Evolutionary conservation across 2,329 filamentous ascomycete species (phyloP).

Genomic region (Sporothrix phasma): DNA sequence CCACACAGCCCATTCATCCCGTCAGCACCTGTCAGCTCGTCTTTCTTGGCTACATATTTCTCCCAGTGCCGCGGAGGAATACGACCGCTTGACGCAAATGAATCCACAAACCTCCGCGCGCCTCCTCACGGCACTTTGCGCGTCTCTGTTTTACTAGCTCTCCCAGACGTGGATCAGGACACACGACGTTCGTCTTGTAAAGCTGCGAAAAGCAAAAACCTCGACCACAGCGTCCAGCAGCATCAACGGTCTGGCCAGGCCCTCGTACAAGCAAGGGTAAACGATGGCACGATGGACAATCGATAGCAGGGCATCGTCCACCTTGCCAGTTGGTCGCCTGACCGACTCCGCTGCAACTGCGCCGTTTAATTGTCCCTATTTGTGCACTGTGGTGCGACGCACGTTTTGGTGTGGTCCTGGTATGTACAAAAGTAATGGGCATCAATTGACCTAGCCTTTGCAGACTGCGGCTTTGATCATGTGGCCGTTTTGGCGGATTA

Average conservation of each 20-base stretch:
- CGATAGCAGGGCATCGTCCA: background rate
- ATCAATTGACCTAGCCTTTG: background rate
- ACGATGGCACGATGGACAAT: no score
- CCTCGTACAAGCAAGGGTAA: no score
- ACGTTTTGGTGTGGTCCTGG: background rate
- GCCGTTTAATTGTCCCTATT: background rate
- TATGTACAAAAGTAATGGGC: no score
- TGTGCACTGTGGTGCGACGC: background rate
- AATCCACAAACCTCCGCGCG: background rate
- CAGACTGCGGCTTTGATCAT: constrained; percentile 3
- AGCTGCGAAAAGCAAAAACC: no score
- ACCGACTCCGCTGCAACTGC: background rate
- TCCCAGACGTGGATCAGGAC: no score
- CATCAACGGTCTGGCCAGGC: background rate
- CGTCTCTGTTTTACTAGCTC: no score
- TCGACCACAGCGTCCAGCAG: no score
- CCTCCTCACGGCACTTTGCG: no score
- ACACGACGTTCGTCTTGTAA: no score
- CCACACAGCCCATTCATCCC: background rate
- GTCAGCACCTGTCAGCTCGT: background rate
- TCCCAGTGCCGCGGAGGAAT: background rate
- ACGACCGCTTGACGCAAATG: background rate
- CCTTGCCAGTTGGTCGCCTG: background rate
- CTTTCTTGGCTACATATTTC: background rate
- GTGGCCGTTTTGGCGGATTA: no score